Conservation (phyloP, 2,329 filamentous ascomycete species). For the Arthrocladium fulminans region DNA sequence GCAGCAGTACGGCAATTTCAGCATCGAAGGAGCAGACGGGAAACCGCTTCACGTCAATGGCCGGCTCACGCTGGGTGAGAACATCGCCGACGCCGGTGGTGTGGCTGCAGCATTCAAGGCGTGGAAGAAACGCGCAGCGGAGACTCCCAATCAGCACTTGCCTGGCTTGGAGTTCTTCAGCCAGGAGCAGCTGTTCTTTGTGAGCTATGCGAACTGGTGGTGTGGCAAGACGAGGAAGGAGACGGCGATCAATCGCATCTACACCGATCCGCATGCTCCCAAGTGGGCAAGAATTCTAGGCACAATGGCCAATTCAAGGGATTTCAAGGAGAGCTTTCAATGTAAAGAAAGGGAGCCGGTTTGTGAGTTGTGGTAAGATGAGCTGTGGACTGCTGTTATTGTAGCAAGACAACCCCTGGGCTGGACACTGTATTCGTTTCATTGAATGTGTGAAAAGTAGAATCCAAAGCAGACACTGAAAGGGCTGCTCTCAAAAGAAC, state of each 20-base stretch:
- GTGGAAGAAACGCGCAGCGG: conserved; percentile 52
- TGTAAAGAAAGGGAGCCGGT: too few species aligned
- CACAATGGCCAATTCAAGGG: too few species aligned
- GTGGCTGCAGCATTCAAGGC: conserved; percentile 54
- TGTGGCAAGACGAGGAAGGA: conserved; percentile 57
- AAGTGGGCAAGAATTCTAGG: too few species aligned
- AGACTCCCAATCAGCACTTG: conserved; percentile 45
- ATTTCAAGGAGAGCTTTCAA: too few species aligned
- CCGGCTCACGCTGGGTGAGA: conserved; percentile 56
- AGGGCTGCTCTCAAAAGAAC: too few species aligned
- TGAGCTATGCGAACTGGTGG: conserved; percentile 57
- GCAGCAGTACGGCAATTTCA: conserved; percentile 57
- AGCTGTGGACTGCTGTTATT: too few species aligned
- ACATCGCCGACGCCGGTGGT: conserved; percentile 63
- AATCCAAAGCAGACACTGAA: too few species aligned
- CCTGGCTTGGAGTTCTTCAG: conserved; percentile 55
- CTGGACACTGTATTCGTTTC: too few species aligned
- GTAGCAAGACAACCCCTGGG: too few species aligned
- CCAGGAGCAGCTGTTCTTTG: conserved; percentile 62
- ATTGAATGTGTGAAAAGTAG: too few species aligned
- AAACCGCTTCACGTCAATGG: conserved; percentile 54
- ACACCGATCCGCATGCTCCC: too few species aligned
- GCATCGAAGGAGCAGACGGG: conserved; percentile 47
- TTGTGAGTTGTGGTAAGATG: too few species aligned
- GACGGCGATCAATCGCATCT: conserved; percentile 32